Conservation (phyloP, 495 filamentous ascomycete species). For the Annulohypoxylon stygium region DNA sequence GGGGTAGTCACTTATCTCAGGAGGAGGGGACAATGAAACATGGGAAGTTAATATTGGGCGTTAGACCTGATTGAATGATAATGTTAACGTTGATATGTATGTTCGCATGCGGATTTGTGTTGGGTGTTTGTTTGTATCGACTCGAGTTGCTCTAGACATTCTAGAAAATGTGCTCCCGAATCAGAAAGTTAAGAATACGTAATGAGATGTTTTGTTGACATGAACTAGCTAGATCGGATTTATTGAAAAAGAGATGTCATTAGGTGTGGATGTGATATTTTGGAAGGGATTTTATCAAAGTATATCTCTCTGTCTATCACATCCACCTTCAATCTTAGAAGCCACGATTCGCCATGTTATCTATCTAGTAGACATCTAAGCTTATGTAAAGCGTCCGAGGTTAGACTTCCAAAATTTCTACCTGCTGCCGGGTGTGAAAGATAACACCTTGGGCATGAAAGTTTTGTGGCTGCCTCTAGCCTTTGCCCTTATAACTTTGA, state of each 20-base stretch:
- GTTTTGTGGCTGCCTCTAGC: slow-evolving; percentile 11
- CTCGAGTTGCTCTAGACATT: not conserved
- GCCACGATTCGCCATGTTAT: too few relatives aligned
- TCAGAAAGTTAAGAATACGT: not conserved
- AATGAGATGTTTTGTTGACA: not conserved
- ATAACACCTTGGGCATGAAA: not conserved
- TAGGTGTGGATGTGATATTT: too few relatives aligned
- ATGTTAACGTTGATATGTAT: slow-evolving; percentile 28
- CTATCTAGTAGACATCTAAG: slow-evolving; percentile 5
- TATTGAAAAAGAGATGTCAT: not conserved
- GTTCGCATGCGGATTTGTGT: not conserved
- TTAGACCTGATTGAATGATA: slow-evolving; percentile 8
- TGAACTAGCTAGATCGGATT: not conserved
- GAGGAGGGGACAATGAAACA: not conserved
- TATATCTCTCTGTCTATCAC: too few relatives aligned
- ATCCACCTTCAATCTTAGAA: too few relatives aligned
- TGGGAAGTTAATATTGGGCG: not conserved
- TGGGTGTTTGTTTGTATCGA: not conserved
- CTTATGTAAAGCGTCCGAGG: not conserved
- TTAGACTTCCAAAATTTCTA: slow-evolving; percentile 5
- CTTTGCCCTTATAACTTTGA: not conserved
- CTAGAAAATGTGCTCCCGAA: not conserved
- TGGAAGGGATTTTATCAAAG: too few relatives aligned
- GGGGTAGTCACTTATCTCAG: not conserved
- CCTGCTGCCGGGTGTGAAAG: not conserved